Base-by-base conservation (phyloP, 768 basidiomycete genomes). In the Termitomyces sp. region DNA sequence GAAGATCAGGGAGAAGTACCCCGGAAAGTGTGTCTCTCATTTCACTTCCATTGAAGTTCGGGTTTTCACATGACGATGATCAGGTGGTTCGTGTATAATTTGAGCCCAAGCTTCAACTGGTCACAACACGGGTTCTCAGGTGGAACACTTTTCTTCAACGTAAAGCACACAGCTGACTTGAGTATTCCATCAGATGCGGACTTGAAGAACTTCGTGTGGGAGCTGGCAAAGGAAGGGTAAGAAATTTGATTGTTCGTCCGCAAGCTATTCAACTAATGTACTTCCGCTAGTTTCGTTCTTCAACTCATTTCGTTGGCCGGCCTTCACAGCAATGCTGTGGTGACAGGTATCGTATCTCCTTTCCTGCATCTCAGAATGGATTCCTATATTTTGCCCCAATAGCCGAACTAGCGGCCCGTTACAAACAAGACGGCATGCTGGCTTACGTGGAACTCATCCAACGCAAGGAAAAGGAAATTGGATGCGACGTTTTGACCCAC, bases 101-200 rank as follows among this genome's bases (percentile, higher is more conserved):
- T 97, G 60, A 94, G 92, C 68, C 95, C 94, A 5, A 93, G 92
- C 69, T 96, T 96, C 79, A 94, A 96, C 72, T 96, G 94, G 94
- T 77, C 85, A n/a, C 82, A 79, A 31, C 86, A 89, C 67, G 93
- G 93, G 14, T 96, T 91, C 73, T 82, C 83, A 48, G 85, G 87
- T 86, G 51, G 58, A 74, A 59, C 50, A 15, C 5, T 34, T 34
- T 17, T 32, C 4, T 32, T 20, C 42, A 20, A 7, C 32, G n/a
- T 5, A n/a, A 50, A 20, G 29, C 40, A 20, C n/a, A n/a, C 6
- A 20, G n/a, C 17, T 56, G 31, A 56, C 55, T 32, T 32, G 54
- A n/a, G 20, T n/a, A 57, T 15, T 57, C 5, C n/a, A 62, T 9
- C 63, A 86, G 90, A 92, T 65, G 76, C 79, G 5, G 89, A 88